Base-by-base conservation (phyloP, 2,329 filamentous ascomycete species). In the Talaromyces atroroseus region DNA sequence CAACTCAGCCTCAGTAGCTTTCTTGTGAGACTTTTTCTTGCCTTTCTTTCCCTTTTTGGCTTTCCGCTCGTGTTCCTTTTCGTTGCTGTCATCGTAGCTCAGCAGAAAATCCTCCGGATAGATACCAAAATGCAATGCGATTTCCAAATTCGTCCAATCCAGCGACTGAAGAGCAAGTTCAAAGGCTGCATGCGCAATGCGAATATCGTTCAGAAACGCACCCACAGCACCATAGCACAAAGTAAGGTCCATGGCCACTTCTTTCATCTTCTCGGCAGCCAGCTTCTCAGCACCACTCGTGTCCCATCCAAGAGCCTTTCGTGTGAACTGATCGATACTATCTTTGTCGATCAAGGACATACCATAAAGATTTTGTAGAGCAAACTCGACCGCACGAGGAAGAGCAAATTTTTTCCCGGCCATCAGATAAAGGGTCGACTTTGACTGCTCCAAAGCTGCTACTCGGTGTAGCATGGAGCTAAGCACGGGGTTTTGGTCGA, bases 191-290 rank as follows among this genome's bases (percentile, higher is more conserved):
- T 65, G 54, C n/a, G 65, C 58, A 44, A 71, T 60, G 1, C 58
- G 58, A 4, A 45, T 51, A 6, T 64, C 49, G 6, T 61, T 60
- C 18, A 73, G 60, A 52, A 72, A 72, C 0, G 65, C 64, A 0
- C 69, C 70, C 0, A 63, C 63, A 1, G 62, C 57, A 16, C 64
- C 66, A 54, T 72, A 72, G 53, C 65, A 69, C 6, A 71, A 38
- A 14, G 65, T 63, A 32, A 72, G 62, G 26, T 69, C 65, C 20
- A 65, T 61, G 56, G 62, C 62, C 11, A 63, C 62, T 12, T 48
- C 57, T 20, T 57, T 62, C 26, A 64, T 36, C 8, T 59, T 56
- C 21, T 62, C 62, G 2, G 59, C 52, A 18, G 54, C 52, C 2
- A 54, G 29, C 2, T 32, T 47, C 24, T 40, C 20, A 18, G 5